Conservation (phyloP, 306 rosid species). For the Fragaria vesca region DNA sequence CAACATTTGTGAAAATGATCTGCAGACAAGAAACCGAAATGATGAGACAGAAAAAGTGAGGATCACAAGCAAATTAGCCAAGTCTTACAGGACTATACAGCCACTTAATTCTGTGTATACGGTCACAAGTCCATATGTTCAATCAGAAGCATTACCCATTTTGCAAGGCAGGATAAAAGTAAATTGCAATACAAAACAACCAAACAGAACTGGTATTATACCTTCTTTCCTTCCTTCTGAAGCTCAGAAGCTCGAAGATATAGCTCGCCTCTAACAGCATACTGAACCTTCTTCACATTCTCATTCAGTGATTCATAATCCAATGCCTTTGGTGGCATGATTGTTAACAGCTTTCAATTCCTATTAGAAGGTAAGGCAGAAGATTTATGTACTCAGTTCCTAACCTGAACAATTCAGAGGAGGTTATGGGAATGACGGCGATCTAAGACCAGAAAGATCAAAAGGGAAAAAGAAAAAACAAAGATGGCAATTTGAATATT, state of each 20-base stretch:
- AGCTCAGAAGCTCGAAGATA: constrained; percentile 96
- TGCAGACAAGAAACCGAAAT: constrained; percentile 35
- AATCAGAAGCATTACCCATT: constrained; percentile 9
- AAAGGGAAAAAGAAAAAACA: background rate
- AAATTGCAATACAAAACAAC: constrained; percentile 3
- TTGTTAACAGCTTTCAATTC: constrained; percentile 35
- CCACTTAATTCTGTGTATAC: constrained; percentile 1
- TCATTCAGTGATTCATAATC: constrained; percentile 73
- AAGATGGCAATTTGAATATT: background rate
- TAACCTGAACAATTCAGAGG: constrained; percentile 29
- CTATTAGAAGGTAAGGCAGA: constrained; percentile 13
- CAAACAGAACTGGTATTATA: constrained; percentile 25
- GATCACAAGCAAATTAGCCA: background rate
- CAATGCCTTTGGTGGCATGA: constrained; percentile 82
- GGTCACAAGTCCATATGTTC: background rate
- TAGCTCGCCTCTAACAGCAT: constrained; percentile 95
- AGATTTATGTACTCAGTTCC: constrained; percentile 27
- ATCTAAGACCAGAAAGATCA: constrained; percentile 12
- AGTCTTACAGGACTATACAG: background rate
- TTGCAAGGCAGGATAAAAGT: constrained; percentile 12
- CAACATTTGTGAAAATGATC: constrained; percentile 98
- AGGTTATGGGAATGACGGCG: constrained; percentile 12
- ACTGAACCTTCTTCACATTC: constrained; percentile 89
- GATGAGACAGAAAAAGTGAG: constrained; percentile 1
- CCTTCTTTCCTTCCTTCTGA: constrained; percentile 97